Evolutionary conservation across 2,329 filamentous ascomycete species (phyloP), one percentile per base, ranked within the genome.

Genomic region (Alternaria viburni): DNA sequence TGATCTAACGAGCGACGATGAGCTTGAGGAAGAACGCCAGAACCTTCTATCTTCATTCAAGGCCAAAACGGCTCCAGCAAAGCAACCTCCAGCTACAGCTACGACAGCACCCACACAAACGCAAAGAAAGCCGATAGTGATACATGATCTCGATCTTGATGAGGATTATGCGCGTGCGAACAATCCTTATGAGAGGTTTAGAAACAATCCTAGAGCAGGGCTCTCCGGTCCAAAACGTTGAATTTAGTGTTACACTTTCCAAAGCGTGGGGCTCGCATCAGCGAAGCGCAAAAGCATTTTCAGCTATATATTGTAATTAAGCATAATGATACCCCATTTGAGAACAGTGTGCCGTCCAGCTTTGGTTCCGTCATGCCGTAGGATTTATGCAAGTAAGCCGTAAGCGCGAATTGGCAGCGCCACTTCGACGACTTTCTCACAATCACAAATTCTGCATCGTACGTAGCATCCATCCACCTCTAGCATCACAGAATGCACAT

Each of bases 1-100:
- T n/a, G 66, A 74, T 30, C 62, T 71, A 3, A 74, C 67, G 2
- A 56, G 59, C 12, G 71, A 74, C 19, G 54, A 51, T 0, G 63
- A 64, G 15, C 21, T 47, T 17, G 62, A 71, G 25, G 59, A 68
- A 21, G 64, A 67, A 54, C 61, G 65, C 5, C 64, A 67, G 25
- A 50, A 55, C 19, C 52, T 72, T 7, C 44, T 72, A 4, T 62
- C 58, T 5, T 51, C 62, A 3, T 71, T 71, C 63, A 66, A 58
- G 30, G 57, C 41, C 8, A 61, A 25, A 32, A 49, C 66, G 5
- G 9, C 23, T n/a, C 21, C 52, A 2, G 41, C 28, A 15, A 59
- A 60, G 8, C 49, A 56, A 19, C 15, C 9, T 12, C n/a, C 41
- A 28, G 30, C 21, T n/a, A 15, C 47, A 17, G 12, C 30, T 28